Base-by-base conservation (phyloP, 805 yeast species). In the Yamadazyma ubonensis region DNA sequence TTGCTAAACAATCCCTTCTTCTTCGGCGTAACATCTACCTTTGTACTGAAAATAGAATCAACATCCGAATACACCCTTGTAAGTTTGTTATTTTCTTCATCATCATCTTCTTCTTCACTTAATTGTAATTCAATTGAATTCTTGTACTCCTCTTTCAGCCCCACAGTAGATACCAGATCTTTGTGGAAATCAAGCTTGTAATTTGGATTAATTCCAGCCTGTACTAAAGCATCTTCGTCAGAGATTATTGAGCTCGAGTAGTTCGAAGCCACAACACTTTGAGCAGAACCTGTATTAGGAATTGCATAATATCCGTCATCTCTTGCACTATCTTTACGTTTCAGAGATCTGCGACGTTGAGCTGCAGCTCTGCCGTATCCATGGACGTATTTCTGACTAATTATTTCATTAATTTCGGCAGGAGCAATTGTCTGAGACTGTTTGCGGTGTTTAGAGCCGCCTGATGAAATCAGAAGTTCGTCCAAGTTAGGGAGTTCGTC, bases 31-130 rank as follows among this genome's bases (percentile, higher is more conserved):
- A 2, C 31, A 11, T 30, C 37, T 3, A 15, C 39, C 22, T 41
- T 55, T 19, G 57, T 56, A 32, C 55, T 49, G 39, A 58, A 58
- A 28, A 58, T 58, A n/a, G 61, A 57, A 28, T 56, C 55, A 22
- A 55, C 58, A 32, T 58, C 52, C 12, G 61, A 56, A 34, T 56
- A 58, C 3, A 52, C 55, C 29, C 52, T 47, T 3, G 51, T 46
- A 22, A 57, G 43, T 31, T 46, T 28, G 29, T 39, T 34, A n/a
- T 29, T 33, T 14, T 39, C 44, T 7, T 38, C 50, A 3, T 39
- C 47, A 5, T 42, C 50, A 6, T 40, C 41, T 16, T 41, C 49
- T 4, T 45, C 52, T 5, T 42, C 47, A 26, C 30, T 34, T 9
- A 33, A 15, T 20, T 29, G 38, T 3, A 36, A 25, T 14, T 46